Evolutionary conservation across 202 grass and related monocot genomes (phyloP).

Genomic region (Schoenoplectus triqueter): DNA sequence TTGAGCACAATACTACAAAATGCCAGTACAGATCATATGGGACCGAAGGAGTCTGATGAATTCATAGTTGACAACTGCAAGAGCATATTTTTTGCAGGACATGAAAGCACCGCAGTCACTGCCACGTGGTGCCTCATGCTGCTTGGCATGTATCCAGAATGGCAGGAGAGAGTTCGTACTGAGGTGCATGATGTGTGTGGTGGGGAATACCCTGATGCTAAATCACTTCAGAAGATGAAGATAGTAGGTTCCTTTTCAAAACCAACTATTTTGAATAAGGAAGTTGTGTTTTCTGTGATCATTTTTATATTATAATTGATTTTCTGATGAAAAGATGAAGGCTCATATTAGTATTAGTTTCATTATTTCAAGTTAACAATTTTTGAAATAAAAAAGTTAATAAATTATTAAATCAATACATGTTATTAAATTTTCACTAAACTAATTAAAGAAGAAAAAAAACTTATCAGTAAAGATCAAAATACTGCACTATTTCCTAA

Average conservation of each 20-base stretch:
- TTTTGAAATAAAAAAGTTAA: neutral
- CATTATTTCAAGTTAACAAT: neutral
- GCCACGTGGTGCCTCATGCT: slow-evolving; percentile 92
- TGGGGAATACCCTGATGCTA: slow-evolving; percentile 44
- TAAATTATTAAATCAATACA: neutral
- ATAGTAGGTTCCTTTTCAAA: slow-evolving; percentile 42
- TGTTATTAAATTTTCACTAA: neutral
- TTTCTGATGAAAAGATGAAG: neutral
- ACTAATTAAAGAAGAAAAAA: neutral
- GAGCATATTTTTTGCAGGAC: slow-evolving; percentile 96
- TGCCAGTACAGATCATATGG: slow-evolving; percentile 53
- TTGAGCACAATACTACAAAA: slow-evolving; percentile 69
- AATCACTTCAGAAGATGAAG: slow-evolving; percentile 89
- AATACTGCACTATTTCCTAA: neutral
- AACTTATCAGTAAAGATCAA: neutral
- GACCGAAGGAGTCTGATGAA: slow-evolving; percentile 49
- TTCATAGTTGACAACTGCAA: slow-evolving; percentile 99
- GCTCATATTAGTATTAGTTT: neutral
- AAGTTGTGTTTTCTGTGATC: neutral
- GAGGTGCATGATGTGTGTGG: slow-evolving; percentile 58
- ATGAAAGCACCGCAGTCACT: slow-evolving; percentile 87
- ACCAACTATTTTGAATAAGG: neutral
- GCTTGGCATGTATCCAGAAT: slow-evolving; percentile 83
- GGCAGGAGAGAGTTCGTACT: slow-evolving; percentile 65
- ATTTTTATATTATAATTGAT: slow-evolving; percentile 6